Base-by-base conservation (phyloP, 2,329 filamentous ascomycete genomes). In the Colletotrichum paranaense region DNA sequence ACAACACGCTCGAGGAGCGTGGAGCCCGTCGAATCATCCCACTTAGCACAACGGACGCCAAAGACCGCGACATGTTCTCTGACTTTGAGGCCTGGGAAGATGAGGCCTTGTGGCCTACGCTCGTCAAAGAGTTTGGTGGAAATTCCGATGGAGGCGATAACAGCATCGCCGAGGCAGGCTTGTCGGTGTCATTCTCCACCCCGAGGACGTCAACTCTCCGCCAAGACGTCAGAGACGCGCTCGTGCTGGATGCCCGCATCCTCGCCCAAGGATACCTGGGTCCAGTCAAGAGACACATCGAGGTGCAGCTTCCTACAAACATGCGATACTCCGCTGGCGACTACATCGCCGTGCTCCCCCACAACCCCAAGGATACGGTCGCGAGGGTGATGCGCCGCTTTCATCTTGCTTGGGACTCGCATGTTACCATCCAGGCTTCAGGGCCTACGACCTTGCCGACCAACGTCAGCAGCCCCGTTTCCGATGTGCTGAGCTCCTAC, bases 251-350 rank as follows among this genome's bases (percentile, higher is more conserved):
- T 5, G 86, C 88, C 24, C 82, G 82, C 22, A 77, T 83, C 0
- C 82, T 93, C 16, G 91, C 86, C 0, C 19, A 38, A 26, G 80
- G 16, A 75, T 85, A 83, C 0, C 85, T 86, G 28, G 84, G 89
- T 0, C 84, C 85, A 42, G 86, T 85, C 24, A 95, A 94, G 84
- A 88, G 89, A 22, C 88, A 92, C 74, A 88, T 94, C 16, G 90
- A 91, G 75, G 90, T 95, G 38, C 88, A 90, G 71, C 85, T 96
- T 1, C 93, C 94, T 0, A 88, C 86, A 0, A 89, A 88, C 62
- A 86, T 91, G 85, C 87, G 86, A 0, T 96, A 95, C 81, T 87
- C 88, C 42, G 89, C 92, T 2, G 94, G 94, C 16, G 94, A 96
- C 78, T 96, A 97, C 78, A 87, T 96, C 1, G 92, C 92, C 0